Evolutionary conservation across 2,329 filamentous ascomycete genomes (phyloP), one percentile per base, ranked within the genome.

Genomic region (Paraphaeosphaeria sporulosa): DNA sequence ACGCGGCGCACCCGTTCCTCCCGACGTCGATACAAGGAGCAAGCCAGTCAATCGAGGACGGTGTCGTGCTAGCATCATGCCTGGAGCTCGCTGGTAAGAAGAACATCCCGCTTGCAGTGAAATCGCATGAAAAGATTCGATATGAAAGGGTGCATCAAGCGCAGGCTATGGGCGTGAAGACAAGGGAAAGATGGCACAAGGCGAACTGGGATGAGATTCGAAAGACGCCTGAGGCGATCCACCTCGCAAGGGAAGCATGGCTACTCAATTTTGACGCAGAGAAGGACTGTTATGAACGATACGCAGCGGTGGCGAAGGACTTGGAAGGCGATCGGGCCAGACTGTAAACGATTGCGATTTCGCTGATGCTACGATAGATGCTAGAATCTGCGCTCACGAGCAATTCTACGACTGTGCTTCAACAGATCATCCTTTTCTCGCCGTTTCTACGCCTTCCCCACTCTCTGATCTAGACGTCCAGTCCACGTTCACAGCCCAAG

Each of bases 21-120:
- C 84, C 84, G 0, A 85, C 83, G 0, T 83, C 80, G 44, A 83
- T 83, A 0, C 83, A 86, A 64, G 84, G 84, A 3, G 83, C 83
- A 1, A 82, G 81, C 57, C 83, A 86, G 70, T 83, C 84, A 0
- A 84, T 83, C 23, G 84, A 86, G 71, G 85, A 85, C 66, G 71
- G 71, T 9, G 68, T 73, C 1, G 70, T 73, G 17, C 43, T 75
- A 12, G 72, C 72, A 2, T 55, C 67, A 4, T 72, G 70, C 50
- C 47, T 74, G 38, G 65, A 70, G 49, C 48, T 72, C 38, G 68
- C 70, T 2, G 71, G 70, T 8, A 74, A 73, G 61, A 58, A 51
- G 1, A 62, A 71, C 19, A 64, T 75, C 6, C 62, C 63, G 3
- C 50, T 72, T 15, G 72, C 67, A 1, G 56, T 72, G n/a, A 64